Base-by-base conservation (phyloP, 2,329 filamentous ascomycete genomes). In the Sporothrix dimorphospora region DNA sequence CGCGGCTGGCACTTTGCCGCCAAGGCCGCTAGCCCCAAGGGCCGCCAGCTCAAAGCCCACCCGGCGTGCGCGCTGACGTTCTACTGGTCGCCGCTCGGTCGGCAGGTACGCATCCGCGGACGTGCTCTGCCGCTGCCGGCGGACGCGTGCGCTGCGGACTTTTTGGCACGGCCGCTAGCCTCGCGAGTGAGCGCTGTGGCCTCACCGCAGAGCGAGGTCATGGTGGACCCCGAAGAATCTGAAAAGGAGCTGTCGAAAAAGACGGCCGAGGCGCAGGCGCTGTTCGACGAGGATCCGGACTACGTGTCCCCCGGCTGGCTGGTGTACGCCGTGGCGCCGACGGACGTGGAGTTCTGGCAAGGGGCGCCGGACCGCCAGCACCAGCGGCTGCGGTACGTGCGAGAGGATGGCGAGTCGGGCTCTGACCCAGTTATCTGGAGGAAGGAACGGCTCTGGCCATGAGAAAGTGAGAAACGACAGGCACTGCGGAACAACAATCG, bases 271-370 rank as follows among this genome's bases (percentile, higher is more conserved):
- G 71, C 68, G 1, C 34, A 47, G 21, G 53, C 53, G 21, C 70
- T 72, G 5, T 19, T 74, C 4, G 45, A 70, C 9, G 7, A 16
- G n/a, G 34, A 74, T 24, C 72, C 72, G 6, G 72, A 68, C n/a
- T 73, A 74, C 45, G 73, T 68, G 4, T 38, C 65, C n/a, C 40
- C 71, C 7, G 49, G 61, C 11, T 75, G 74, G 74, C 40, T 69
- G 30, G 71, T 75, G 12, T 74, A 72, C n/a, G 73, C 73, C 47
- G 74, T 75, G 27, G 45, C 30, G 4, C 70, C 73, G 19, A 59
- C 51, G 16, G 68, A 63, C 9, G 74, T 73, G 3, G 74, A 75
- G 45, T 75, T 75, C 45, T 75, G 74, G 74, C 74, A 75, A 53
- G 74, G 74, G 7, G 69, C 71, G 6, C 65, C 47, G 21, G 70